Percentiles rank a stretch among this genome's conserved stretches.
Conservation (phyloP, 805 yeast genomes). For the Naumovozyma castellii region DNA sequence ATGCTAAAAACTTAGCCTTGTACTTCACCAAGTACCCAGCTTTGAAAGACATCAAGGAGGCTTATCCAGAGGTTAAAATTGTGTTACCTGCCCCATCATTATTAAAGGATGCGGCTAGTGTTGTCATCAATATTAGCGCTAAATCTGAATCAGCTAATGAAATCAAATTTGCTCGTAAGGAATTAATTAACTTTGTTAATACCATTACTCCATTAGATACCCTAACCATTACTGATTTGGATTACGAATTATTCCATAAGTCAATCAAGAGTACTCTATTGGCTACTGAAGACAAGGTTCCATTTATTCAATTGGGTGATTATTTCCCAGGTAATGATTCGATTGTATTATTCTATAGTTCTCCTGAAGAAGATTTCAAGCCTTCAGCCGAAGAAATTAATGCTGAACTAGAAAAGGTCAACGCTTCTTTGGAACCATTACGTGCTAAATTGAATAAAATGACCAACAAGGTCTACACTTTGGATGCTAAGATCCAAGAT, state of each 20-base stretch:
- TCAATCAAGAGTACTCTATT: slow-evolving; percentile 20
- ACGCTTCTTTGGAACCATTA: slow-evolving; percentile 44
- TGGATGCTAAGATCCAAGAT: slow-evolving; percentile 49
- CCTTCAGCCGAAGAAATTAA: slow-evolving; percentile 55
- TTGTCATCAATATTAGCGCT: slow-evolving; percentile 56
- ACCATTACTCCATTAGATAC: slow-evolving; percentile 59
- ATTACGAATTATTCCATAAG: slow-evolving; percentile 33
- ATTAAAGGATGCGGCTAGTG: slow-evolving; percentile 39
- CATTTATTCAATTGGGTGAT: slow-evolving; percentile 51
- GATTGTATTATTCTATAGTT: slow-evolving; percentile 46
- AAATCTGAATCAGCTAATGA: slow-evolving; percentile 38
- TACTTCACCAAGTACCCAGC: slow-evolving; percentile 48
- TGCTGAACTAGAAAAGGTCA: slow-evolving; percentile 45
- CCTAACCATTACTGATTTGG: slow-evolving; percentile 51
- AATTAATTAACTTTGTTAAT: slow-evolving; percentile 66
- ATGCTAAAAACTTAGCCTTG: slow-evolving; percentile 67
- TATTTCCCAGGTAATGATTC: slow-evolving; percentile 34
- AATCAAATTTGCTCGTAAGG: slow-evolving; percentile 56
- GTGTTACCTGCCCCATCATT: slow-evolving; percentile 38
- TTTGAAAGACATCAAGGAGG: slow-evolving; percentile 35
- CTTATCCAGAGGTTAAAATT: slow-evolving; percentile 37
- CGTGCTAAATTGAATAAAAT: slow-evolving; percentile 51
- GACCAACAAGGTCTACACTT: slow-evolving; percentile 39
- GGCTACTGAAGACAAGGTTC: slow-evolving; percentile 34
- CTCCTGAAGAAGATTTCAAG: slow-evolving; percentile 56